A percentile compares a stretch with the other conserved stretches of the same genome.
Evolutionary conservation across 768 basidiomycete species (phyloP).

Genomic region (Podaxis sp.): DNA sequence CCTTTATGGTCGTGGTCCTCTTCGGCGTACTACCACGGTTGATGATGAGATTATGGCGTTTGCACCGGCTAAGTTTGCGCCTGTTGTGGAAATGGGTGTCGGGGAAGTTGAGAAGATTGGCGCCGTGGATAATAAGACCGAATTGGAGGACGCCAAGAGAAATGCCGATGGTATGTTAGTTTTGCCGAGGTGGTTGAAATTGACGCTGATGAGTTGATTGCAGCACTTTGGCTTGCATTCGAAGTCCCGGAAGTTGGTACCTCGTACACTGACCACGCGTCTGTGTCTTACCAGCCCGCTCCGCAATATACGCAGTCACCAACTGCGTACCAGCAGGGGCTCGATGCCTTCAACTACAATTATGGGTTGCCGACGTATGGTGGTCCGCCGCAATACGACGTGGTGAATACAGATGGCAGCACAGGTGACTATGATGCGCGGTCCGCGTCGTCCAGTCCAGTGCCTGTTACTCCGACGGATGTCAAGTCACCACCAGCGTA

Average conservation of each 20-base stretch:
- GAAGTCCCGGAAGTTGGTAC: neutral
- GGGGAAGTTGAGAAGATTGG: neutral
- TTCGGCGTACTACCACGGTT: neutral
- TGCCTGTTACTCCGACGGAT: slow-evolving; percentile 3
- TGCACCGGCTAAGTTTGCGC: neutral
- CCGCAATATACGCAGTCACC: slow-evolving; percentile 1
- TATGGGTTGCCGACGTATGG: neutral
- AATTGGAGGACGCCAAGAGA: neutral
- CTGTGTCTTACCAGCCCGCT: neutral
- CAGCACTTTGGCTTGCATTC: neutral
- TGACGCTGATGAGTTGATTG: neutral
- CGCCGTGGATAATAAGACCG: neutral
- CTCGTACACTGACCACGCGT: neutral
- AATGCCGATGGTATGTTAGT: neutral
- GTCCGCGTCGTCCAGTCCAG: slow-evolving; percentile 4
- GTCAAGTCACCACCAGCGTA: neutral
- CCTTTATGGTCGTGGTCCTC: neutral
- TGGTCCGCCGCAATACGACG: neutral
- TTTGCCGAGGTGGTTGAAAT: neutral
- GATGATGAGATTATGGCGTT: neutral
- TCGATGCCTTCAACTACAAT: neutral
- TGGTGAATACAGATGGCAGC: neutral
- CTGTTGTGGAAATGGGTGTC: neutral
- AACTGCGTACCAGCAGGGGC: neutral
- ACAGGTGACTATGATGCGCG: neutral